A percentile compares a stretch with the other conserved stretches of the same genome.
Conservation (phyloP, 345 rosid genomes). For the Jatropha curcas region DNA sequence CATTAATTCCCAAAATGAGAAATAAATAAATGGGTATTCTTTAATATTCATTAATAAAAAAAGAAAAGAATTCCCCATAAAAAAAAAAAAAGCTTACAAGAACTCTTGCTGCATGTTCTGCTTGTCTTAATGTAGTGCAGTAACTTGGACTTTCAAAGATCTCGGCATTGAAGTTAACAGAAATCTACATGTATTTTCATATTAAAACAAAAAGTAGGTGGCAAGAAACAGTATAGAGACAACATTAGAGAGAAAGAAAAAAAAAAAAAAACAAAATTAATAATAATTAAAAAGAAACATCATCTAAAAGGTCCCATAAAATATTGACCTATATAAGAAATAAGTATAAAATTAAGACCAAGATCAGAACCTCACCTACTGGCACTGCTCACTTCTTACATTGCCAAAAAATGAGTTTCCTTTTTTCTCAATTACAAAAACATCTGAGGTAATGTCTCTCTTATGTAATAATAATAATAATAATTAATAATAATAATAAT, state of each 20-base stretch:
- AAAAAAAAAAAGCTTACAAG: constrained; percentile 45
- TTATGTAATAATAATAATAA: too few relatives aligned
- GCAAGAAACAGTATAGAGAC: not conserved
- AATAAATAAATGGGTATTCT: too few relatives aligned
- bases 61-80: too few relatives aligned
- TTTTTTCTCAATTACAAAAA: constrained; percentile 20
- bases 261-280: too few relatives aligned
- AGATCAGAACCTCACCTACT: constrained; percentile 34
- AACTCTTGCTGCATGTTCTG: constrained; percentile 70
- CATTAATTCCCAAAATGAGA: constrained; percentile 4
- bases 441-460: not conserved
- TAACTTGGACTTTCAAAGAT: constrained; percentile 59
- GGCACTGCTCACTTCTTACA: constrained; percentile 23
- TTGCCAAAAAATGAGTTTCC: constrained; percentile 23
- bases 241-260: not conserved
- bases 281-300: too few relatives aligned
- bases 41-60: not conserved
- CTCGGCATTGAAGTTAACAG: constrained; percentile 74
- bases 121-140: constrained; percentile 64
- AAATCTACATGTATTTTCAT: constrained; percentile 18
- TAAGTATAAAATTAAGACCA: constrained; percentile 12
- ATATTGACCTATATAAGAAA: not conserved
- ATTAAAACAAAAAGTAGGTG: not conserved
- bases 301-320: constrained; percentile 1
- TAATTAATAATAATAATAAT: too few relatives aligned